These are phyloP conservation scores for Colletotrichum tropicale DNA, from an alignment of 2,329 filamentous ascomycete species.

Conservation along the genomic window DNA sequence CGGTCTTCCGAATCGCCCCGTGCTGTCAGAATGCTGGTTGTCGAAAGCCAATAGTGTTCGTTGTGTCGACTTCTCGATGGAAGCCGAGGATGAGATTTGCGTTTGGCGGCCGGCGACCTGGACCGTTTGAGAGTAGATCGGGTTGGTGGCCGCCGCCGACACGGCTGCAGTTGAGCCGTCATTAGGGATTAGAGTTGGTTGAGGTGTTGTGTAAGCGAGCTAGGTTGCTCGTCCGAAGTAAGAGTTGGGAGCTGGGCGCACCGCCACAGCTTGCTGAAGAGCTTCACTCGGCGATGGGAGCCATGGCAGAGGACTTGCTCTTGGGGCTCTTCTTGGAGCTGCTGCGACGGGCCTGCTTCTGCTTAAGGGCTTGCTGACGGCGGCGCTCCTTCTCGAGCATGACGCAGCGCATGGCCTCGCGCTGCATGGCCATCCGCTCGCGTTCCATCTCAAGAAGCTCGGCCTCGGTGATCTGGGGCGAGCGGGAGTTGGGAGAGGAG, in stretches of 20 bases:
- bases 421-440: slow-evolving; percentile 55
- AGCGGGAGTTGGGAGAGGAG: slow-evolving; percentile 45
- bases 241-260: neutral
- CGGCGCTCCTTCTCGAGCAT: slow-evolving; percentile 61
- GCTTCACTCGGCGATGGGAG: slow-evolving; percentile 55
- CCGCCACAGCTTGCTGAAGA: neutral
- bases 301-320: slow-evolving; percentile 54
- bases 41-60: neutral
- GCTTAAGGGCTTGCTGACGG: slow-evolving; percentile 38
- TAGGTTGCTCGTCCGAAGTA: slow-evolving; percentile 4
- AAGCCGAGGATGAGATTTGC: neutral
- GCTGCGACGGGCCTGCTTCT: slow-evolving; percentile 39
- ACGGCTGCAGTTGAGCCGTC: neutral
- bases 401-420: slow-evolving; percentile 55
- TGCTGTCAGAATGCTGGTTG: neutral
- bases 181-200: slow-evolving; percentile 15
- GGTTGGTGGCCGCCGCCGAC: neutral
- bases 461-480: slow-evolving; percentile 45
- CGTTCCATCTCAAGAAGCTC: slow-evolving; percentile 56
- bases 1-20: neutral
- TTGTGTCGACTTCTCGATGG: neutral
- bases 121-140: neutral
- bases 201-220: neutral
- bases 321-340: slow-evolving; percentile 55
- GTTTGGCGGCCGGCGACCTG: neutral